Conservation (phyloP, 495 filamentous ascomycete genomes). For the Penicillium coprophilum region DNA sequence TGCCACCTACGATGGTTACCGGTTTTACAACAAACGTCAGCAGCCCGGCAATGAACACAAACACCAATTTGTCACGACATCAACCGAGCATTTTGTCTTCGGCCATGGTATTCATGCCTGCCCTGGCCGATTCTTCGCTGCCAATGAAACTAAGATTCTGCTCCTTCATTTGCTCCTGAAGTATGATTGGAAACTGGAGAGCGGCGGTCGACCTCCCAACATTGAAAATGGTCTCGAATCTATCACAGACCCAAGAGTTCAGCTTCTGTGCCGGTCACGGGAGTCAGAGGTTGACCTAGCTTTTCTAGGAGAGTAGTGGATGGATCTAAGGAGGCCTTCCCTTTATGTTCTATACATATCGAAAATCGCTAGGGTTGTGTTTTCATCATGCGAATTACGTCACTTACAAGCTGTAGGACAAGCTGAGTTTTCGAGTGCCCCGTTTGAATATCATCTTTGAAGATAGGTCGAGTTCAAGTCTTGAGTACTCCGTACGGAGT, state of each 20-base stretch:
- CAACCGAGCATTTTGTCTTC: conserved; percentile 44
- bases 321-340: not conserved
- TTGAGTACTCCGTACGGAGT: not conserved
- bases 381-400: not conserved
- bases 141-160: conserved; percentile 49
- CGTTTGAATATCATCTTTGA: not conserved
- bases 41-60: conserved; percentile 41
- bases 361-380: not conserved
- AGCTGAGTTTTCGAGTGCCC: not conserved
- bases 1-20: conserved; percentile 45
- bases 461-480: conserved; percentile 3
- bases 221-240: conserved; percentile 30
- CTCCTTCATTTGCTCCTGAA: conserved; percentile 48
- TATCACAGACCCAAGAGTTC: conserved; percentile 31
- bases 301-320: conserved; percentile 23
- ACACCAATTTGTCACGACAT: conserved; percentile 49
- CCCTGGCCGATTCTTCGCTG: conserved; percentile 55
- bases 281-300: conserved; percentile 31
- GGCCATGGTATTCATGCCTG: conserved; percentile 55
- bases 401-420: not conserved
- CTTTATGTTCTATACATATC: not conserved
- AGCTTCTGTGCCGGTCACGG: conserved; percentile 31
- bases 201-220: conserved; percentile 22
- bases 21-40: conserved; percentile 47
- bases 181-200: conserved; percentile 53